phyloP scores from a whole-genome alignment of 495 filamentous ascomycete genomes.

The Tuber calosporum region DNA sequence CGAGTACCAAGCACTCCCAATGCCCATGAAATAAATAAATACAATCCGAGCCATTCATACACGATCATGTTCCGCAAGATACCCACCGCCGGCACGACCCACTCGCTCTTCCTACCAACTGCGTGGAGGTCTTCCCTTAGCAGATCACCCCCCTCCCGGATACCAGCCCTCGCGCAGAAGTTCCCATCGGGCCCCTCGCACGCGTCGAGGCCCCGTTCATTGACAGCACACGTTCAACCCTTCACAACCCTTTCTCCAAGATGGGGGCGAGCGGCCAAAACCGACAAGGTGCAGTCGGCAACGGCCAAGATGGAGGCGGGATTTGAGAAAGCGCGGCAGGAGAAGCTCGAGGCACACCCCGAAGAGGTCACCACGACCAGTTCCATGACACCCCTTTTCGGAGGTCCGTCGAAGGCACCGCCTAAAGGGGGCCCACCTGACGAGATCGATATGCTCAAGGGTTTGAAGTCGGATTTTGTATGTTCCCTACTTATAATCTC shows the following conservation, averaged over 20 bases:
- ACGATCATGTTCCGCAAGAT: background rate
- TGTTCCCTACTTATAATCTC: slow-evolving; percentile 35
- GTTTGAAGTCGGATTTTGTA: slow-evolving; percentile 69
- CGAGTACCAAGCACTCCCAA: background rate
- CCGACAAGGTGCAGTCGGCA: background rate
- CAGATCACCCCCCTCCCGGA: background rate
- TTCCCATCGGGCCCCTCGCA: background rate
- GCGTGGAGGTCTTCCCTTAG: background rate
- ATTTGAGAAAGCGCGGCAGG: slow-evolving; percentile 41
- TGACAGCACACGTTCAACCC: background rate
- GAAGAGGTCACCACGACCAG: slow-evolving; percentile 55
- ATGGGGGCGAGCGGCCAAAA: background rate
- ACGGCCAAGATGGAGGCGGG: slow-evolving; percentile 10
- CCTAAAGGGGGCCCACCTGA: slow-evolving; percentile 39
- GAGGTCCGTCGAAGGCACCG: slow-evolving; percentile 41
- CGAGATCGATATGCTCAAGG: slow-evolving; percentile 59
- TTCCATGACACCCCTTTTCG: slow-evolving; percentile 51
- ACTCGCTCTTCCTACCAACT: background rate
- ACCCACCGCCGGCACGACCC: background rate
- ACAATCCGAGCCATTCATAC: background rate
- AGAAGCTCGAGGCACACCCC: slow-evolving; percentile 53
- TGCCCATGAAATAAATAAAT: background rate
- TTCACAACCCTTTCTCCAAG: background rate
- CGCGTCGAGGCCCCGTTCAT: background rate
- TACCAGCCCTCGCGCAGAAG: background rate